Evolutionary conservation across 2,329 filamentous ascomycete genomes (phyloP), one percentile per base, ranked within the genome.

Genomic region (Parascedosporium putredinis): DNA sequence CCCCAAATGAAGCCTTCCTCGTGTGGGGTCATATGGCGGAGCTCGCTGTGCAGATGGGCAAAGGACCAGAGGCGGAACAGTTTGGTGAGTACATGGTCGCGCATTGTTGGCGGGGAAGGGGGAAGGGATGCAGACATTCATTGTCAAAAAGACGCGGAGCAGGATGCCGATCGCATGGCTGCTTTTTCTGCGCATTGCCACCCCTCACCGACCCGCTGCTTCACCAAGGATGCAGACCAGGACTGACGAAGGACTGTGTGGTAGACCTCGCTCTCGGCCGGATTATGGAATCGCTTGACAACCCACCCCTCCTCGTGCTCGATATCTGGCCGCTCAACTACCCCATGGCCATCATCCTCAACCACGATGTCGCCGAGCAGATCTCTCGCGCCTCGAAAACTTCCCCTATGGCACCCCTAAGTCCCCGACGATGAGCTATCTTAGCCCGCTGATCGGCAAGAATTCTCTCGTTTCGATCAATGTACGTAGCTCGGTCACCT

Each of bases 341-440:
- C 8, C 60, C 66, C 9, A 57, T 69, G 53, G 52, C 62, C 8
- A 20, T 68, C 18, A 47, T 70, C 7, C 50, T 52, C 12, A 61
- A 52, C 50, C 60, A 67, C 31, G 59, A 62, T 3, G 51, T 67
- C 6, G 66, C 68, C 9, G 67, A 70, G 53, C 65, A 68, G 46
- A 51, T 68, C 16, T 58, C 65, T 0, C 59, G 55, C n/a, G 49
- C 60, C 3, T 60, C 64, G 1, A 60, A 62, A 33, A 46, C 22
- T 64, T 59, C 36, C 61, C 60, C 1, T 63, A 60, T 52, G 64
- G 62, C 45, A 51, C 55, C 1, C 59, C 61, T 3, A 68, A 68
- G 53, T 60, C 61, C 0, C 27, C 38, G 7, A 45, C 18, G 10
- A 50, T 50, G 38, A 36, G 22, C 5, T 50, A 50, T 18, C 42